Evolutionary conservation across 176 grass and related monocot species (phyloP).

Genomic region (Raddia distichophylla): DNA sequence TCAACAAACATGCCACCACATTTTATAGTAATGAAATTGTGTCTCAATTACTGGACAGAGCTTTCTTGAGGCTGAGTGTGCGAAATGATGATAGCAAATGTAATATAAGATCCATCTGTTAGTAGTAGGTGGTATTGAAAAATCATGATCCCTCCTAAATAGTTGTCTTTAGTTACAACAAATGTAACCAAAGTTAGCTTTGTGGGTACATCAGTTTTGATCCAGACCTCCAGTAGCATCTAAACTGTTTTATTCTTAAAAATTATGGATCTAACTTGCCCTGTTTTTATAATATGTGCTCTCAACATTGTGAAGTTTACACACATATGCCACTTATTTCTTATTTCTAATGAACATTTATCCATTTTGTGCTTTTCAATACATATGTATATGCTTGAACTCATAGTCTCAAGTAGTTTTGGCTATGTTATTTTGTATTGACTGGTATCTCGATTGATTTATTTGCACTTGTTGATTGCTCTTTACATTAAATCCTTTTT

Average conservation of each 20-base stretch:
- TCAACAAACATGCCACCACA: background rate
- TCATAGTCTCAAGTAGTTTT: background rate
- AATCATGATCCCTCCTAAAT: background rate
- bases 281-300: background rate
- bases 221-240: background rate
- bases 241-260: background rate
- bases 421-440: background rate
- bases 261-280: background rate
- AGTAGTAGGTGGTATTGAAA: background rate
- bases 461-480: background rate
- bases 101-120: background rate
- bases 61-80: background rate
- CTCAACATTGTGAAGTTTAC: background rate
- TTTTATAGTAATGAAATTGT: background rate
- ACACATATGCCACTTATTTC: background rate
- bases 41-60: slow-evolving; percentile 3
- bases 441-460: background rate
- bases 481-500: slow-evolving; percentile 3
- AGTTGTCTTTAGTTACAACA: background rate
- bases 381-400: background rate
- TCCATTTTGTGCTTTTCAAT: background rate
- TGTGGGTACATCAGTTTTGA: background rate
- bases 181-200: background rate
- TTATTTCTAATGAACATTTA: background rate
- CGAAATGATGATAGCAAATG: background rate